phyloP scores from a whole-genome alignment of 768 basidiomycete species.

The Lentinula raphanica region DNA sequence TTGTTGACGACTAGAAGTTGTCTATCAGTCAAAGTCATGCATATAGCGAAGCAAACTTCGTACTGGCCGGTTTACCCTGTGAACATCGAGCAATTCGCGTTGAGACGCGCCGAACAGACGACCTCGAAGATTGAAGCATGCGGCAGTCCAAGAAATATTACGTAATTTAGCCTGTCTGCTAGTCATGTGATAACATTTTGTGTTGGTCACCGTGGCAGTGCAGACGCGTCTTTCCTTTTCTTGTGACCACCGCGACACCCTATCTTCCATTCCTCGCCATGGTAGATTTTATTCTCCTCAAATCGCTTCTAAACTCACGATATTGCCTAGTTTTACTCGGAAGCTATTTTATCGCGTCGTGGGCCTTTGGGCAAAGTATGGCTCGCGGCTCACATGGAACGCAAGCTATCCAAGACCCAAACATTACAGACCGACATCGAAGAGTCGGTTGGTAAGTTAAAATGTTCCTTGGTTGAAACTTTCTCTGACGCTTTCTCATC shows the following conservation, averaged over 20 bases:
- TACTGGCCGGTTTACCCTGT: background rate
- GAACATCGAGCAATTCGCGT: background rate
- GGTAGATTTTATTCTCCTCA: conserved; percentile 16
- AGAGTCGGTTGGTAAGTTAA: conserved; percentile 75
- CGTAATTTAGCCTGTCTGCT: background rate
- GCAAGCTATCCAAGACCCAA: conserved; percentile 94
- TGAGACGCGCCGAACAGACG: conserved; percentile 13
- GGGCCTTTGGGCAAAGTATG: conserved; percentile 96
- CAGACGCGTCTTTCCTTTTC: background rate
- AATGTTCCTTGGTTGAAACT: background rate
- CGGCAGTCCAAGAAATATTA: background rate
- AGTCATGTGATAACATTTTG: conserved; percentile 4
- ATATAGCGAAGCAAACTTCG: background rate
- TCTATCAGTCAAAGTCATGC: background rate
- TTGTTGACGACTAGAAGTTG: background rate
- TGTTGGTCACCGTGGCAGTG: background rate
- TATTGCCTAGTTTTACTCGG: conserved; percentile 73
- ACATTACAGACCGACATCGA: conserved; percentile 94
- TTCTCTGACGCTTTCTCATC: background rate
- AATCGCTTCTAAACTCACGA: background rate
- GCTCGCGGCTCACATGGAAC: conserved; percentile 98
- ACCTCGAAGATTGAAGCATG: conserved; percentile 21
- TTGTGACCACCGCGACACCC: conserved; percentile 11
- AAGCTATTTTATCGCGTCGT: conserved; percentile 88
- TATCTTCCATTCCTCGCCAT: conserved; percentile 19